Evolutionary conservation across 257 asterid genomes (phyloP).

Genomic region (Henckelia pumila): DNA sequence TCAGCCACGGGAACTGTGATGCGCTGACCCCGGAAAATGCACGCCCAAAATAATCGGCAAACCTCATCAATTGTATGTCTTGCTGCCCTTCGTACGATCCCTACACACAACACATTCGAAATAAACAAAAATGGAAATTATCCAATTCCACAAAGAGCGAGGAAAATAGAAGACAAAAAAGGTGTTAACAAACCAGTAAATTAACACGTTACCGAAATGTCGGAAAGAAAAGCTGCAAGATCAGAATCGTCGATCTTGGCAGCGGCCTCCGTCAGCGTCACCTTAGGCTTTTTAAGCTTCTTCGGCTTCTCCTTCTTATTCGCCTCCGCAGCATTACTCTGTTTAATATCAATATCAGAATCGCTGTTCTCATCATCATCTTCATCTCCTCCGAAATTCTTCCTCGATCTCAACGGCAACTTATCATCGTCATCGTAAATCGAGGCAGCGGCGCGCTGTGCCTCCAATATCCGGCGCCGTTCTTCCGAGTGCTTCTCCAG

Average conservation of each 20-base stretch:
- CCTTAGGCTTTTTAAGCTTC: slow-evolving; percentile 69
- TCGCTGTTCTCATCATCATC: slow-evolving; percentile 31
- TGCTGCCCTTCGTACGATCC: slow-evolving; percentile 73
- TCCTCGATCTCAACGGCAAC: slow-evolving; percentile 37
- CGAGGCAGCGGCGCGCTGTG: slow-evolving; percentile 50
- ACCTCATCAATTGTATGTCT: slow-evolving; percentile 81
- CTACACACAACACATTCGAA: slow-evolving; percentile 27
- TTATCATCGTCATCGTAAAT: slow-evolving; percentile 39
- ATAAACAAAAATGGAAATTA: not conserved
- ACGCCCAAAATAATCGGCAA: slow-evolving; percentile 91
- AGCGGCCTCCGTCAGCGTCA: slow-evolving; percentile 78
- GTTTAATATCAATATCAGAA: slow-evolving; percentile 37
- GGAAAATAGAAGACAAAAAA: slow-evolving; percentile 11
- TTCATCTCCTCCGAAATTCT: slow-evolving; percentile 17
- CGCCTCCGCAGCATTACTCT: slow-evolving; percentile 43
- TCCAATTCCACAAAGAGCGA: not conserved
- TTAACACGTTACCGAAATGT: slow-evolving; percentile 39
- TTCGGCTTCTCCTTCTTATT: slow-evolving; percentile 66
- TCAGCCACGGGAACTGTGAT: slow-evolving; percentile 84
- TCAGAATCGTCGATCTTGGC: slow-evolving; percentile 62
- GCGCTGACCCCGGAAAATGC: slow-evolving; percentile 72
- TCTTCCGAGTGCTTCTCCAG: slow-evolving; percentile 81
- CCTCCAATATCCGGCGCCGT: slow-evolving; percentile 61
- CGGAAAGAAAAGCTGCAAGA: slow-evolving; percentile 62
- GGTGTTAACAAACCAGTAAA: not conserved